Conservation (phyloP, 2,329 filamentous ascomycete genomes). For the Scolecobasidium constrictum region DNA sequence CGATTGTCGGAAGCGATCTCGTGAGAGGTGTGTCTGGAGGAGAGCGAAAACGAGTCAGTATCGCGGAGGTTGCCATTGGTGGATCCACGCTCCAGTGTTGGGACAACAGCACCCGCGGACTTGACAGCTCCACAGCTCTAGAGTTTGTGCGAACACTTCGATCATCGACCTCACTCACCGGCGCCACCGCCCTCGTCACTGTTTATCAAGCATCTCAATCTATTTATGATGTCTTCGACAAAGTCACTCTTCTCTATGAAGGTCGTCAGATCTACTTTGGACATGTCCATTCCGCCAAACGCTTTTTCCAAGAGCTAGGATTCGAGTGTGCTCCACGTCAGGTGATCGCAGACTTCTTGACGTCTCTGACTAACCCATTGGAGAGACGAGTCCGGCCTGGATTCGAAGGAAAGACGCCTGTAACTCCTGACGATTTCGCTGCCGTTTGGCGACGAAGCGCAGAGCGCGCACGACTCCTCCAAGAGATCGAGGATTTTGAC, state of each 20-base stretch:
- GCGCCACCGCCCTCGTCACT: constrained; percentile 41
- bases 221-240: constrained; percentile 61
- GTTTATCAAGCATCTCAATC: constrained; percentile 43
- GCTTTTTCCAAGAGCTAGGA: constrained; percentile 58
- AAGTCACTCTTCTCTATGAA: constrained; percentile 57
- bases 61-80: constrained; percentile 65
- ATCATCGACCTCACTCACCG: constrained; percentile 37
- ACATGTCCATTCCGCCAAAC: constrained; percentile 44
- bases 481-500: constrained; percentile 29
- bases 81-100: constrained; percentile 50
- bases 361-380: constrained; percentile 52
- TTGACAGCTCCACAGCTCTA: constrained; percentile 46
- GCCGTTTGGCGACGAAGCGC: constrained; percentile 5
- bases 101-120: constrained; percentile 38
- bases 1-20: constrained; percentile 44
- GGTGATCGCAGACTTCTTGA: constrained; percentile 60
- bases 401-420: constrained; percentile 50
- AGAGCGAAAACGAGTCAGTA: constrained; percentile 68
- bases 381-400: constrained; percentile 48
- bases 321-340: constrained; percentile 57
- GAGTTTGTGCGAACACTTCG: constrained; percentile 46
- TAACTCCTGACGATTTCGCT: constrained; percentile 59
- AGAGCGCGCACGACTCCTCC: constrained; percentile 15
- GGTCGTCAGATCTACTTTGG: constrained; percentile 72
- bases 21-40: constrained; percentile 52